phyloP scores from a whole-genome alignment of 2,329 filamentous ascomycete species.

The Aspergillus caelatus region DNA sequence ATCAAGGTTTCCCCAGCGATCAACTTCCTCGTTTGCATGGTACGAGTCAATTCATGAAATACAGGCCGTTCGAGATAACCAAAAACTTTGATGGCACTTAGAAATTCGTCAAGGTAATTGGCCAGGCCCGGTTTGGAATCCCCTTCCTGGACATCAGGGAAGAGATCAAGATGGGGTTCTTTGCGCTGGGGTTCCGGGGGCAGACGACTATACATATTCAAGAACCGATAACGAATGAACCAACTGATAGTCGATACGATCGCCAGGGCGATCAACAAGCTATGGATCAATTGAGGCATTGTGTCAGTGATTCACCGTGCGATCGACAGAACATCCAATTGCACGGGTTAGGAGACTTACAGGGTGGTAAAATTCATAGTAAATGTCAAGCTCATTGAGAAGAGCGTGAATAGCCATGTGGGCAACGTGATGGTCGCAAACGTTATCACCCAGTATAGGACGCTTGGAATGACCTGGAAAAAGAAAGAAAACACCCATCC shows the following conservation, averaged over 20 bases:
- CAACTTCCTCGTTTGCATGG: constrained; percentile 96
- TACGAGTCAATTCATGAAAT: constrained; percentile 94
- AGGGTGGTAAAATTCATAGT: constrained; percentile 98
- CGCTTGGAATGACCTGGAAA: constrained; percentile 58
- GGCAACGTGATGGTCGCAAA: constrained; percentile 88
- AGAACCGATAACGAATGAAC: constrained; percentile 91
- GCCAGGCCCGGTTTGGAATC: constrained; percentile 86
- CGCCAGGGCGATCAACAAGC: constrained; percentile 74
- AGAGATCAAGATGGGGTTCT: constrained; percentile 92
- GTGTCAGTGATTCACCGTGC: neutral
- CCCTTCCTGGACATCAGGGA: constrained; percentile 88
- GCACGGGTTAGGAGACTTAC: constrained; percentile 52
- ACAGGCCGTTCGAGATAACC: constrained; percentile 95
- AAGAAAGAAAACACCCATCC: constrained; percentile 53
- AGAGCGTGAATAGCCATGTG: constrained; percentile 83
- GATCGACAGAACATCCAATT: neutral
- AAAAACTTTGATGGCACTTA: constrained; percentile 98
- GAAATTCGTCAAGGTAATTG: constrained; percentile 97
- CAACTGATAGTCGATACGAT: constrained; percentile 86
- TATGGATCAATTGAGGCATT: constrained; percentile 34
- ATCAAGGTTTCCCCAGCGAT: constrained; percentile 95
- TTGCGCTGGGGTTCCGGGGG: constrained; percentile 94
- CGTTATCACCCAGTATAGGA: constrained; percentile 77
- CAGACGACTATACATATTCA: constrained; percentile 95
- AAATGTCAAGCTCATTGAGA: constrained; percentile 91